Percentiles rank a stretch among this genome's conserved stretches.
Evolutionary conservation across 1,284 basidiomycete species (phyloP).

Genomic region (Tilletia setariae): DNA sequence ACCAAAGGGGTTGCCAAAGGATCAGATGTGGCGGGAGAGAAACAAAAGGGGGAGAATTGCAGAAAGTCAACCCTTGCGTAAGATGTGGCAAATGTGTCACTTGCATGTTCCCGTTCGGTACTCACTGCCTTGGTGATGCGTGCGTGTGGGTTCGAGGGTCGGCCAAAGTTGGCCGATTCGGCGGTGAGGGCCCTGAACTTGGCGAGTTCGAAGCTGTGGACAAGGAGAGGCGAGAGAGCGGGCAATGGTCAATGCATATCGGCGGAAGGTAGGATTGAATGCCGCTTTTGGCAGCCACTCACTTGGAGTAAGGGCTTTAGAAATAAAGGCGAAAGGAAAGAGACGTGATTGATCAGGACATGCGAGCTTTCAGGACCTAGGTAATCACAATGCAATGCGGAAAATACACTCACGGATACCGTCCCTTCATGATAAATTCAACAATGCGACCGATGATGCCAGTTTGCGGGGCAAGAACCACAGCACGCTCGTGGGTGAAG

Average conservation of each 20-base stretch:
- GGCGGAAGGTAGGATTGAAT: slow-evolving; percentile 3
- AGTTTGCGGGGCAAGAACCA: slow-evolving; percentile 57
- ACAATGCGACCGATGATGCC: slow-evolving; percentile 50
- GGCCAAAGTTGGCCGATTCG: slow-evolving; percentile 30
- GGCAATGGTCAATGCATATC: background rate
- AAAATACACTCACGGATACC: slow-evolving; percentile 54
- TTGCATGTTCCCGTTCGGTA: background rate
- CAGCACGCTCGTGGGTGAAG: slow-evolving; percentile 59
- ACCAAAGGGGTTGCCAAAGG: no score
- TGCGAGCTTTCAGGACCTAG: background rate
- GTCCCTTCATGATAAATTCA: slow-evolving; percentile 49
- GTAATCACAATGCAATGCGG: slow-evolving; percentile 3
- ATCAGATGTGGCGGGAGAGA: no score
- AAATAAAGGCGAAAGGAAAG: background rate
- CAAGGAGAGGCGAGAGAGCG: background rate
- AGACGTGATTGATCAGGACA: background rate
- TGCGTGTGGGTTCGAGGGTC: slow-evolving; percentile 42
- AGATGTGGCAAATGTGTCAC: background rate
- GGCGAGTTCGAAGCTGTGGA: slow-evolving; percentile 30
- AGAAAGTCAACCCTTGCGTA: background rate
- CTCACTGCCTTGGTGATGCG: slow-evolving; percentile 23
- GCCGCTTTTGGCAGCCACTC: background rate
- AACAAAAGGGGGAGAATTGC: background rate
- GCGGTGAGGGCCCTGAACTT: slow-evolving; percentile 34
- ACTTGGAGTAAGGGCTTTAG: slow-evolving; percentile 14